A percentile compares a stretch with the other conserved stretches of the same genome.
These are phyloP conservation scores for Ceratocystiopsis brevicomis DNA, from an alignment of 2,329 filamentous ascomycete genomes.

Conservation along the genomic window DNA sequence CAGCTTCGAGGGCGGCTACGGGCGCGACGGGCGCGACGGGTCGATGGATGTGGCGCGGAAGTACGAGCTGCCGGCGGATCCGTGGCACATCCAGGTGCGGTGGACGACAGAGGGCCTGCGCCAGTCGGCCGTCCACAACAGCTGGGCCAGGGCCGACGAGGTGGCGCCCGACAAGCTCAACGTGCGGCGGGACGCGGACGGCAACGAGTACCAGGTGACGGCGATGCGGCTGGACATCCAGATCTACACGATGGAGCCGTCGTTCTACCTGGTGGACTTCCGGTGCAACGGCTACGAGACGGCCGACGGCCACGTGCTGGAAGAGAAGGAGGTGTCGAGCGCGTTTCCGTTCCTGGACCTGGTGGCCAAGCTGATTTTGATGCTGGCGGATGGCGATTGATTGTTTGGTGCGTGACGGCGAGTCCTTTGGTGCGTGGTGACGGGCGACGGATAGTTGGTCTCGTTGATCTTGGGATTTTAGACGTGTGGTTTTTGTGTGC, in stretches of 20 bases:
- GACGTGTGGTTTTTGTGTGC: too few relatives aligned
- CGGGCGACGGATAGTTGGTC: too few relatives aligned
- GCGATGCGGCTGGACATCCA: constrained; percentile 93
- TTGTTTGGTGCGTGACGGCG: not conserved
- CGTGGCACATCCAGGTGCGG: constrained; percentile 84
- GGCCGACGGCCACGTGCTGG: constrained; percentile 49
- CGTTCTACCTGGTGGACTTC: constrained; percentile 93
- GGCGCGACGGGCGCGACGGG: constrained; percentile 14
- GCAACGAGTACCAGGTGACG: constrained; percentile 45
- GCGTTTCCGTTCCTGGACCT: constrained; percentile 94
- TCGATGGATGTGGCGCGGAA: constrained; percentile 36
- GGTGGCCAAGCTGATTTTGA: constrained; percentile 79
- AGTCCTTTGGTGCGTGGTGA: too few relatives aligned
- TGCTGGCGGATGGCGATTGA: constrained; percentile 64
- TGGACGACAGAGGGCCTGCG: constrained; percentile 53
- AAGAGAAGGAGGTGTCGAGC: constrained; percentile 88
- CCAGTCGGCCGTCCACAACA: constrained; percentile 17
- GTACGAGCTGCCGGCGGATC: constrained; percentile 79
- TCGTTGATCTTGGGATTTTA: too few relatives aligned
- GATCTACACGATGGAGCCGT: constrained; percentile 80
- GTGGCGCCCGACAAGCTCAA: constrained; percentile 20
- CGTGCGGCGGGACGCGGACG: constrained; percentile 15
- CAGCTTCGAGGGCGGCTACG: constrained; percentile 13
- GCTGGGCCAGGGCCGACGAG: constrained; percentile 15
- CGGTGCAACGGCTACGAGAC: constrained; percentile 95